Conservation (phyloP, 495 filamentous ascomycete genomes). For the Jackrogersella minutella region DNA sequence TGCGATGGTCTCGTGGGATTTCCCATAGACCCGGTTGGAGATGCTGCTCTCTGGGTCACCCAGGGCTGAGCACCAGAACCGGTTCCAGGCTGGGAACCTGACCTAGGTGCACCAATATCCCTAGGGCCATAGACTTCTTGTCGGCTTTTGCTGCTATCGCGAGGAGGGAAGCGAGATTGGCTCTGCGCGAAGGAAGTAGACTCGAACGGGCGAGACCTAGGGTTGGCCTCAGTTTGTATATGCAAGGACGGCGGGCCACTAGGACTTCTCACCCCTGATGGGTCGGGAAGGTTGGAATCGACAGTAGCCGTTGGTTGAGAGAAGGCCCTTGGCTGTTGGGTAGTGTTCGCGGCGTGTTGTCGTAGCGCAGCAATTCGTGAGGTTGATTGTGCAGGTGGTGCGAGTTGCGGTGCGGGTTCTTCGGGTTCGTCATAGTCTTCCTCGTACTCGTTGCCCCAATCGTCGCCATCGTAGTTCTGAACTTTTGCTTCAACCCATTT, state of each 20-base stretch:
- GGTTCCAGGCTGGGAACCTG: constrained; percentile 36
- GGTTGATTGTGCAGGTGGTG: constrained; percentile 8
- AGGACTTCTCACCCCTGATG: constrained; percentile 19
- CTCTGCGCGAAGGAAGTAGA: constrained; percentile 25
- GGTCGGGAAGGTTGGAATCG: constrained; percentile 6
- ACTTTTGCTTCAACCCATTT: constrained; percentile 94
- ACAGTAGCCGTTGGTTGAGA: constrained; percentile 28
- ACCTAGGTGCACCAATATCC: constrained; percentile 29
- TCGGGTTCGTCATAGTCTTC: constrained; percentile 73
- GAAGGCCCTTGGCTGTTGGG: constrained; percentile 31
- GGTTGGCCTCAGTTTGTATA: constrained; percentile 28
- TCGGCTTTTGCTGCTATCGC: constrained; percentile 68
- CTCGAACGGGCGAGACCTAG: neutral
- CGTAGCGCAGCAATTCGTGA: constrained; percentile 35
- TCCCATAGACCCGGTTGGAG: constrained; percentile 41
- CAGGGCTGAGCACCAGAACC: constrained; percentile 43
- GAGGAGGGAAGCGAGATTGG: constrained; percentile 58
- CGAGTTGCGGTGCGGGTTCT: constrained; percentile 50
- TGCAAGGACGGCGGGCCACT: constrained; percentile 33
- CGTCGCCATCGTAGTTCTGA: constrained; percentile 88
- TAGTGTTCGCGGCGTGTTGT: constrained; percentile 20
- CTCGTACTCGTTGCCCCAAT: constrained; percentile 88
- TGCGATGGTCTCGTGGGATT: constrained; percentile 59
- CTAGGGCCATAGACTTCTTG: constrained; percentile 43
- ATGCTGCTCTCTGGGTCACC: constrained; percentile 45